Base-by-base conservation (phyloP, 192 early-diverging fungal genomes). In the Rhizoclosmatium globosum region DNA sequence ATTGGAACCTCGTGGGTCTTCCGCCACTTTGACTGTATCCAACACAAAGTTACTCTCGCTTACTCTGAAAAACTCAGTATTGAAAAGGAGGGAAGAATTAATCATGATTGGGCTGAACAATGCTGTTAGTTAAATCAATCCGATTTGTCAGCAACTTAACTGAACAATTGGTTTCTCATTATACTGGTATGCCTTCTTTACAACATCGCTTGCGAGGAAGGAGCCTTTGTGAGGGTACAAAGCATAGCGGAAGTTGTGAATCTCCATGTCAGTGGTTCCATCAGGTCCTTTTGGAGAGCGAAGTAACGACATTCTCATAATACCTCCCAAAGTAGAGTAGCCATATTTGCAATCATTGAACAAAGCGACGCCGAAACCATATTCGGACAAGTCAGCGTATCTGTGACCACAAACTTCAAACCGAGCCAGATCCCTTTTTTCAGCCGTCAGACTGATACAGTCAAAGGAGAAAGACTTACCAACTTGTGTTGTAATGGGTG, bases 331-430 rank as follows among this genome's bases (percentile, higher is more conserved):
- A 39, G 92, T 92, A 3, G 95, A 87, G 79, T 94, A 95, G 19
- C 98, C 98, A 83, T 96, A 99, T 81, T 99, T 99, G 91, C 94
- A 92, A 82, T 99, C 97, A 80, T 97, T 99, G 68, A 98, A 81
- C 56, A 99, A 79, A 0, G 97, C 93, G 9, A 98, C 93, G 43
- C 98, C 98, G 83, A 94, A 98, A 0, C 98, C 96, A 76, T 88
- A 94, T 79, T 99, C 97, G 2, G 95, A 96, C 15, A 96, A 84
- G 65, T 99, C 98, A 9, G 92, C 98, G 87, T 94, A 99, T 73
- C 96, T 97, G 87, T 99, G 98, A 0, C 91, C 97, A 75, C 95
- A 96, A 2, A 98, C 97, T 86, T 99, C 97, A 81, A 99, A 99
- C 67, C 94, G 93, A 2, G 95, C 94, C 73, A 92, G 88, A 87